Conservation (phyloP, 2,329 filamentous ascomycete genomes). For the Pseudogymnoascus verrucosus region DNA sequence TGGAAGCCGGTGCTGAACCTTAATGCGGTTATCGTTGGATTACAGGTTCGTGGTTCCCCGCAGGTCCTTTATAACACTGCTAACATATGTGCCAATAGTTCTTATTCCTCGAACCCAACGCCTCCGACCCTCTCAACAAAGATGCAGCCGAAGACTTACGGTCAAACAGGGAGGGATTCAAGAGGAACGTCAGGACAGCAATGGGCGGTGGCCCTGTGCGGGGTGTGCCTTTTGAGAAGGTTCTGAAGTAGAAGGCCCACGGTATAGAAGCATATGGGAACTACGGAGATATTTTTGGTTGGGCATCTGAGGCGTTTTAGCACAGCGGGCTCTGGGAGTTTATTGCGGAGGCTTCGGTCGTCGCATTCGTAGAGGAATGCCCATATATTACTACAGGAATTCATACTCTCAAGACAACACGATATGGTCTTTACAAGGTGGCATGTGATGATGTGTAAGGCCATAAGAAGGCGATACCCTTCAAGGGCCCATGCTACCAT, state of each 20-base stretch:
- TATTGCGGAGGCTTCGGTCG: background rate
- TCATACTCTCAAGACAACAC: background rate
- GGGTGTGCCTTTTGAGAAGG: slow-evolving; percentile 67
- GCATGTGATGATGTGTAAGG: background rate
- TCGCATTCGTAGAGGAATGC: background rate
- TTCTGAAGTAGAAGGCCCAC: slow-evolving; percentile 50
- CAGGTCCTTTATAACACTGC: background rate
- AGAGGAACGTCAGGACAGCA: slow-evolving; percentile 75
- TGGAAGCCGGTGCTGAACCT: slow-evolving; percentile 98
- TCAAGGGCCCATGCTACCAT: no score
- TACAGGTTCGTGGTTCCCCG: slow-evolving; percentile 54
- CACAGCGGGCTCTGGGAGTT: slow-evolving; percentile 4
- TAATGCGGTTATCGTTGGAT: slow-evolving; percentile 89
- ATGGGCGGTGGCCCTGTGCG: slow-evolving; percentile 76
- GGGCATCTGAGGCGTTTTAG: slow-evolving; percentile 11
- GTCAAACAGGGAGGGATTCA: slow-evolving; percentile 78
- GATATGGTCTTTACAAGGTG: background rate
- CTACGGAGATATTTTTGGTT: background rate
- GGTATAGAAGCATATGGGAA: background rate
- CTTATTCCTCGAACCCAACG: slow-evolving; percentile 94
- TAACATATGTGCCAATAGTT: slow-evolving; percentile 48
- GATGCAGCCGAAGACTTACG: slow-evolving; percentile 91
- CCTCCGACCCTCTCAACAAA: slow-evolving; percentile 95
- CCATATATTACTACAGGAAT: slow-evolving; percentile 1
- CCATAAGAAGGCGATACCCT: background rate